Evolutionary conservation across 768 basidiomycete genomes (phyloP).

Genomic region (Zangia roseola): DNA sequence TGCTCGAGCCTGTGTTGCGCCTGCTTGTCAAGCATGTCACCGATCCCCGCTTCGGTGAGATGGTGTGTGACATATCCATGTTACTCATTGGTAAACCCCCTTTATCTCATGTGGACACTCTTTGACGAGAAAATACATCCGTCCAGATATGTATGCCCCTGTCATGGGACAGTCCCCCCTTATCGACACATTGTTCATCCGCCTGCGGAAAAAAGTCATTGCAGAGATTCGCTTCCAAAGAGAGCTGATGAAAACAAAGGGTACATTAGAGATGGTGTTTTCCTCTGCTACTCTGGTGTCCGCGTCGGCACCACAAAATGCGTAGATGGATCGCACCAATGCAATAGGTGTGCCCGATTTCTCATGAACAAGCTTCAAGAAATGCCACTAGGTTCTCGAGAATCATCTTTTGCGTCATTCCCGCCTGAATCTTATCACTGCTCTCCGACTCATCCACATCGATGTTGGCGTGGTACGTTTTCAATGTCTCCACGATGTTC

Average conservation of each 20-base stretch:
- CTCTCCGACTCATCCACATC: slow-evolving; percentile 45
- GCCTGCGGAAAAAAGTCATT: slow-evolving; percentile 79
- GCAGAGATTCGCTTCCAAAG: slow-evolving; percentile 87
- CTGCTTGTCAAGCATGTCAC: slow-evolving; percentile 81
- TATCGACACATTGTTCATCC: slow-evolving; percentile 82
- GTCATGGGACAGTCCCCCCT: slow-evolving; percentile 93
- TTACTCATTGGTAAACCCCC: slow-evolving; percentile 75
- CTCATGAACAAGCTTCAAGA: slow-evolving; percentile 39
- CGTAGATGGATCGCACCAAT: slow-evolving; percentile 13
- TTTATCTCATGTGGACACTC: not conserved
- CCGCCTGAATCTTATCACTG: slow-evolving; percentile 33
- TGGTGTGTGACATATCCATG: slow-evolving; percentile 76
- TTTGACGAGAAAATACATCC: slow-evolving; percentile 6
- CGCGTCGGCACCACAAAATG: slow-evolving; percentile 15
- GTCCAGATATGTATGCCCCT: slow-evolving; percentile 83
- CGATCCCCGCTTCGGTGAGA: slow-evolving; percentile 90
- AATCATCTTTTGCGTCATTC: slow-evolving; percentile 63
- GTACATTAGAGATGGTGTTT: slow-evolving; percentile 90
- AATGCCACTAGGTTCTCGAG: slow-evolving; percentile 66
- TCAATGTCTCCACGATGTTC: slow-evolving; percentile 71
- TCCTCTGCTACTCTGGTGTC: slow-evolving; percentile 48
- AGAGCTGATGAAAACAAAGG: slow-evolving; percentile 78
- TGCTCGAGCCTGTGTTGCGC: slow-evolving; percentile 88
- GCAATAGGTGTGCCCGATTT: not conserved
- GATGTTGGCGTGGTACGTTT: slow-evolving; percentile 71